phyloP scores from a whole-genome alignment of 225 moss, liverwort and hornwort genomes.

The Thuidium tamariscinum region DNA sequence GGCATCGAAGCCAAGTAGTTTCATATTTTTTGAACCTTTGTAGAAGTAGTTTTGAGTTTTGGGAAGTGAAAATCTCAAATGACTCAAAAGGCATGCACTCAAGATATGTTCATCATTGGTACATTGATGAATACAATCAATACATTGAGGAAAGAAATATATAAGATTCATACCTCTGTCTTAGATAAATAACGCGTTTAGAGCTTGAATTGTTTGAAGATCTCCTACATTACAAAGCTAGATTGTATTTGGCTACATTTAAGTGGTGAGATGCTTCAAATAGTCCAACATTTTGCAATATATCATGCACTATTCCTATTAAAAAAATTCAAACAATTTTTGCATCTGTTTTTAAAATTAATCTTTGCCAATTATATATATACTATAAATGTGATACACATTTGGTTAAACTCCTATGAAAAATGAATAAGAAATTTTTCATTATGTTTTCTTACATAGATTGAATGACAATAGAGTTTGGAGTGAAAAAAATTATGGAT shows the following conservation, averaged over 20 bases:
- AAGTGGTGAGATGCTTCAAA: not conserved
- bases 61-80: accelerated
- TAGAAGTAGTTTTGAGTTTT: not conserved
- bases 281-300: not conserved
- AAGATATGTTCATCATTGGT: not conserved
- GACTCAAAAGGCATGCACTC: accelerated
- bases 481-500: not conserved
- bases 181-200: not conserved
- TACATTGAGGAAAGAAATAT: not conserved
- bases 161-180: accelerated
- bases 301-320: not conserved
- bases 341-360: not conserved
- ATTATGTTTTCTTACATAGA: accelerated
- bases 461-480: not conserved
- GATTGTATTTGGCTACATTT: not conserved
- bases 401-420: not conserved
- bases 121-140: not conserved
- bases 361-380: accelerated
- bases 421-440: not conserved
- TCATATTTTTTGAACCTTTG: not conserved
- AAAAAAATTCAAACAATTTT: no score
- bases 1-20: accelerated
- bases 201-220: not conserved
- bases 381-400: not conserved
- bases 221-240: accelerated